phyloP scores from a whole-genome alignment of 768 basidiomycete genomes.

The Amanita pseudoporphyria region DNA sequence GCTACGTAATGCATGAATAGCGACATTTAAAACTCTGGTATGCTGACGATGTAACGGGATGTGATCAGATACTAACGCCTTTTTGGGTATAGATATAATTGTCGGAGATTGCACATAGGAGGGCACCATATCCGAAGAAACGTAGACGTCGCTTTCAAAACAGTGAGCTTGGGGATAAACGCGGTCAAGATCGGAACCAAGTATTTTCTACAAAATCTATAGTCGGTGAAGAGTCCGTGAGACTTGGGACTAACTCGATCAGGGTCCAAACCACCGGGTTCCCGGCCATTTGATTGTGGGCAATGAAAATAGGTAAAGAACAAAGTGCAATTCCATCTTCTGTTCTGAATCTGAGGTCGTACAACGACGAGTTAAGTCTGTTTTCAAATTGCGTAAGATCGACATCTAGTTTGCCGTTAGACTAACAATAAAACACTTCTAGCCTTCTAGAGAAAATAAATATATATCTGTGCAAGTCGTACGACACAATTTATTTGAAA shows the following conservation, averaged over 20 bases:
- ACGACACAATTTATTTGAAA: too few species aligned
- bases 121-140: constrained; percentile 11
- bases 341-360: neutral
- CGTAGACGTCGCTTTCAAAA: constrained; percentile 6
- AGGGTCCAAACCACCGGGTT: too few species aligned
- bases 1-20: constrained; percentile 46
- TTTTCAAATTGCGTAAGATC: neutral
- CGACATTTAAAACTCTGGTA: constrained; percentile 44
- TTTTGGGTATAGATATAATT: constrained; percentile 2
- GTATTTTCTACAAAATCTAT: neutral
- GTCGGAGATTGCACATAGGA: constrained; percentile 10
- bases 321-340: too few species aligned
- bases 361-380: neutral
- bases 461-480: too few species aligned
- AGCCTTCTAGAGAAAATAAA: too few species aligned
- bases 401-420: neutral
- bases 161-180: constrained; percentile 6
- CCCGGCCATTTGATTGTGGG: too few species aligned
- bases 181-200: constrained; percentile 10
- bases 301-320: too few species aligned
- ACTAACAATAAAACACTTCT: neutral
- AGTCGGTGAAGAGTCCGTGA: neutral
- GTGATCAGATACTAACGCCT: constrained; percentile 36
- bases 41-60: constrained; percentile 32
- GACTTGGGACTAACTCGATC: too few species aligned